A percentile compares a stretch with the other conserved stretches of the same genome.
Evolutionary conservation across 768 basidiomycete genomes (phyloP).

Genomic region (Mycena kentingensis): DNA sequence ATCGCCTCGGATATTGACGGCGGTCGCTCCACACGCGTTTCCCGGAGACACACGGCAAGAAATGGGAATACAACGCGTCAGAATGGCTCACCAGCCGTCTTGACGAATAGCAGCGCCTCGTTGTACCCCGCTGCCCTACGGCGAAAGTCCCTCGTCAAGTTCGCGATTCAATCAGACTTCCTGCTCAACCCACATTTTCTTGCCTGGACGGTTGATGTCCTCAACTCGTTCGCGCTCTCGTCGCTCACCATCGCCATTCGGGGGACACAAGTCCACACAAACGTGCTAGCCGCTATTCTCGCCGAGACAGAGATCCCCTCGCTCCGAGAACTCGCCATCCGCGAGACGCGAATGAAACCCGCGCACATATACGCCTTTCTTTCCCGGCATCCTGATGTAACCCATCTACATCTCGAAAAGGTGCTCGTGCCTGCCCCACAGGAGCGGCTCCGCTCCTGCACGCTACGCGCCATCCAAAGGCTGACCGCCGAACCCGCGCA

Average conservation of each 20-base stretch:
- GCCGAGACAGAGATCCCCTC: slow-evolving; percentile 18
- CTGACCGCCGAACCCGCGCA: slow-evolving; percentile 13
- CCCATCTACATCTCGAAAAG: slow-evolving; percentile 12
- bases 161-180: slow-evolving; percentile 15
- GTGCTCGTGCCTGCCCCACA: slow-evolving; percentile 9
- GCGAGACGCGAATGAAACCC: slow-evolving; percentile 12
- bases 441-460: slow-evolving; percentile 14
- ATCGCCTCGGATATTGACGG: not conserved
- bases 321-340: slow-evolving; percentile 10
- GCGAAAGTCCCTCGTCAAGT: slow-evolving; percentile 4
- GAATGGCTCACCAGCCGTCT: not conserved
- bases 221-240: slow-evolving; percentile 17
- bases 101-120: slow-evolving; percentile 4
- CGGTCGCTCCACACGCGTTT: not conserved
- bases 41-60: not conserved
- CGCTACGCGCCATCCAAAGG: slow-evolving; percentile 2
- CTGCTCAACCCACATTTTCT: slow-evolving; percentile 12
- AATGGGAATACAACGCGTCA: not conserved
- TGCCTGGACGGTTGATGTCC: slow-evolving; percentile 20
- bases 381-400: slow-evolving; percentile 14
- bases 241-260: slow-evolving; percentile 11
- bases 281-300: slow-evolving; percentile 3
- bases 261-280: slow-evolving; percentile 3
- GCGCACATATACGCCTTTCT: slow-evolving; percentile 16
- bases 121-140: slow-evolving; percentile 16